These are phyloP conservation scores for Yamadazyma blattariae DNA, from an alignment of 1,139 yeast genomes.

Conservation along the genomic window DNA sequence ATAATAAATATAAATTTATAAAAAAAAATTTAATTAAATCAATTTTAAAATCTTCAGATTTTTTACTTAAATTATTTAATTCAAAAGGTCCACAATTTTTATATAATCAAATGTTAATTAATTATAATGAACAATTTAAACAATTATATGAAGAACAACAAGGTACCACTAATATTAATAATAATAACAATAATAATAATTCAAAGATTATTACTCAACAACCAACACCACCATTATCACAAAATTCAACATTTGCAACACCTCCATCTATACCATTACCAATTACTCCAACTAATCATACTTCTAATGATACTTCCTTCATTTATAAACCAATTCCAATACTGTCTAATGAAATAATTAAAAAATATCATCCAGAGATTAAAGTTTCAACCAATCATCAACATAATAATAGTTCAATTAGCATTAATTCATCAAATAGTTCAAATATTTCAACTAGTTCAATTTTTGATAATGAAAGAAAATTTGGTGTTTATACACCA, in stretches of 20 bases:
- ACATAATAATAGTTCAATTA: slow-evolving; percentile 27
- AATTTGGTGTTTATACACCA: slow-evolving; percentile 31
- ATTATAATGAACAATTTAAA: slow-evolving; percentile 17
- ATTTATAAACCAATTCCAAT: slow-evolving; percentile 19
- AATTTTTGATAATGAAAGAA: slow-evolving; percentile 29
- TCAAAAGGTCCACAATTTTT: slow-evolving; percentile 36
- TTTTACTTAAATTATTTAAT: slow-evolving; percentile 29
- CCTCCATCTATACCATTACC: slow-evolving; percentile 7
- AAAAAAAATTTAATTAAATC: slow-evolving; percentile 32
- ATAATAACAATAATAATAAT: too few relatives aligned
- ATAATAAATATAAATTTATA: slow-evolving; percentile 24
- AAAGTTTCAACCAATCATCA: slow-evolving; percentile 14
- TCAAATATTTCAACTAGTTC: slow-evolving; percentile 20
- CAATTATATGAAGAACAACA: slow-evolving; percentile 6
- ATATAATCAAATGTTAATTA: slow-evolving; percentile 20
- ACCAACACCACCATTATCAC: not conserved
- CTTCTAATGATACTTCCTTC: slow-evolving; percentile 7
- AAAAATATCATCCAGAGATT: slow-evolving; percentile 9
- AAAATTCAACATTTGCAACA: not conserved
- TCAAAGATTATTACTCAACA: not conserved
- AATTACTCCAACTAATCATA: slow-evolving; percentile 1
- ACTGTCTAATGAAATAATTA: slow-evolving; percentile 12
- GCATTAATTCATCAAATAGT: slow-evolving; percentile 26
- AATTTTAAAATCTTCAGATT: slow-evolving; percentile 32
- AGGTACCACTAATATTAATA: too few relatives aligned